These are phyloP conservation scores for Suhomyces bolitotheri DNA, from an alignment of 1,139 yeast genomes.

Conservation along the genomic window DNA sequence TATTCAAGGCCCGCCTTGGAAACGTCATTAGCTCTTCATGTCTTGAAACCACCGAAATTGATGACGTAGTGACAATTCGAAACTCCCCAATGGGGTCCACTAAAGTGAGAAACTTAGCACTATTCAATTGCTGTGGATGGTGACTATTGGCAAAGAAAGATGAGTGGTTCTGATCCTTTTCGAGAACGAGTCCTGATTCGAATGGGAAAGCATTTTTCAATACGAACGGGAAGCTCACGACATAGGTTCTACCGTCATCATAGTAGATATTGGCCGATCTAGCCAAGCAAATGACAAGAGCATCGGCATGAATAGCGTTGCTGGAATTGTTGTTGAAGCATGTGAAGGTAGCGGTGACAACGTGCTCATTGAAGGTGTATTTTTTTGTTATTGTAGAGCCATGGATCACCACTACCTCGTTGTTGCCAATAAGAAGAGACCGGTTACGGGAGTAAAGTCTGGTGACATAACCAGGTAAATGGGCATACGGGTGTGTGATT, in stretches of 20 bases:
- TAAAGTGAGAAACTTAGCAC: conserved; percentile 57
- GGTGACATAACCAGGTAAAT: conserved; percentile 18
- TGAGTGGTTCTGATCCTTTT: conserved; percentile 38
- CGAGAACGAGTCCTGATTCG: conserved; percentile 64
- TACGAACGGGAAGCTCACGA: conserved; percentile 64
- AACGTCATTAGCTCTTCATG: conserved; percentile 57
- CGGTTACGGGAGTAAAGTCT: conserved; percentile 31
- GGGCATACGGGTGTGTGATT: conserved; percentile 21
- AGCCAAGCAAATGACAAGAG: conserved; percentile 51
- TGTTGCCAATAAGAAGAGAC: conserved; percentile 29
- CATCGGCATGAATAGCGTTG: conserved; percentile 14
- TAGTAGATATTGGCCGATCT: conserved; percentile 59
- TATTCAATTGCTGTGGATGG: conserved; percentile 26
- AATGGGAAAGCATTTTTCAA: conserved; percentile 58
- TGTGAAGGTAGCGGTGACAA: conserved; percentile 53
- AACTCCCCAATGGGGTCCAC: conserved; percentile 71
- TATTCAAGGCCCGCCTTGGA: conserved; percentile 41
- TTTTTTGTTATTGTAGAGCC: conserved; percentile 53
- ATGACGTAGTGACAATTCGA: conserved; percentile 66
- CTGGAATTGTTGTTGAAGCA: conserved; percentile 26
- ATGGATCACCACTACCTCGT: conserved; percentile 44
- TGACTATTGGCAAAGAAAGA: conserved; percentile 12
- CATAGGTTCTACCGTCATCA: conserved; percentile 55
- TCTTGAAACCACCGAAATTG: conserved; percentile 63
- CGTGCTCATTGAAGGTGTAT: conserved; percentile 45